Evolutionary conservation across 768 basidiomycete species (phyloP), one percentile per base, ranked within the genome.

Genomic region (Lyophyllum decastes): DNA sequence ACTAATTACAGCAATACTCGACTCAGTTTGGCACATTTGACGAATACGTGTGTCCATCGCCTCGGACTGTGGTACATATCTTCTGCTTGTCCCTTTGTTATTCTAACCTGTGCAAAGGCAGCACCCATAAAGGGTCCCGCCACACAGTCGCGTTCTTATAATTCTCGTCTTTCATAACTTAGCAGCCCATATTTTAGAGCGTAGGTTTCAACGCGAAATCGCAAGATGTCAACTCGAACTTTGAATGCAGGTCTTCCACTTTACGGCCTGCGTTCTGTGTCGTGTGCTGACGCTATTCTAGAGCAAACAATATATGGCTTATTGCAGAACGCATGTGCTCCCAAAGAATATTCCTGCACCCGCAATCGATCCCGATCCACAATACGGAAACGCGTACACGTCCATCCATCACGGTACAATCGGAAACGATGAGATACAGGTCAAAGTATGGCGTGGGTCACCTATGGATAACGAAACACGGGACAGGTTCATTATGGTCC

Each of bases 391-490:
- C 49, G 51, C 56, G n/a, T 52, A 61, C 47, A 38, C 43, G 45
- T 46, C 35, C 11, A 35, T 58, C 14, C 58, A 63, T 26, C 54
- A 54, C 5, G 63, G 63, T 6, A 55, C 22, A n/a, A 45, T 57
- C 30, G 46, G 45, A 33, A 11, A 26, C 27, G 25, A 5, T 17
- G 17, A 19, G 4, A 30, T 64, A 3, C 43, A 55, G 21, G 52
- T 60, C 16, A 66, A 54, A 38, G 49, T 64, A 16, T 66, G 65
- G 65, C 63, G 52, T 33, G 55, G 65, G 12, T 45, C 22, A 2
- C 25, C 40, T 22, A 55, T 62, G 34, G 26, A 40, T 33, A 17
- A 49, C 7, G 9, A 40, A n/a, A 38, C 38, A 43, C 34, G 34
- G 24, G 24, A 38, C 10, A 25, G 19, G 21, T 60, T 64, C 35